Conservation (phyloP, 768 basidiomycete genomes). For the Russula sp. region DNA sequence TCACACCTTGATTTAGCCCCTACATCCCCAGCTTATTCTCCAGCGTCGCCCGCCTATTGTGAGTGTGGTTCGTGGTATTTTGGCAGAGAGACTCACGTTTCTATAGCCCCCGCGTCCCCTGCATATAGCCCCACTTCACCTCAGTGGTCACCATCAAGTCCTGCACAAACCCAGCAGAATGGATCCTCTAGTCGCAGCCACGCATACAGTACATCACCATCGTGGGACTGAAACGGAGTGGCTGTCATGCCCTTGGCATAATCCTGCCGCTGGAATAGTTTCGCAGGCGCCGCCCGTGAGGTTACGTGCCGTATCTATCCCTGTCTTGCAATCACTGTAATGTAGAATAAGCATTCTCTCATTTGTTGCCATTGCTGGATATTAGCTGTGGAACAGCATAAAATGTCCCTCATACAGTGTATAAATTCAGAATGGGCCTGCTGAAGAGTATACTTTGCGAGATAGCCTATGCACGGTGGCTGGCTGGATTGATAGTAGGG, state of each 20-base stretch:
- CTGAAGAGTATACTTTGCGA: too few relatives aligned
- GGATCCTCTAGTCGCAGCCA: slow-evolving; percentile 35
- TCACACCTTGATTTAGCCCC: slow-evolving; percentile 48
- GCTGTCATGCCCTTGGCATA: background rate
- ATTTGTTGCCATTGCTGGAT: background rate
- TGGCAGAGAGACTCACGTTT: slow-evolving; percentile 13
- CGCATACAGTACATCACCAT: slow-evolving; percentile 46
- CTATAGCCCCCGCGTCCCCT: slow-evolving; percentile 72
- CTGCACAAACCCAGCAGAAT: slow-evolving; percentile 45
- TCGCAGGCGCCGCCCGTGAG: background rate
- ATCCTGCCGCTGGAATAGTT: slow-evolving; percentile 4
- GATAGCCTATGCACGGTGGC: too few relatives aligned
- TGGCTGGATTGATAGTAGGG: too few relatives aligned
- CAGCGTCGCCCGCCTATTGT: slow-evolving; percentile 83
- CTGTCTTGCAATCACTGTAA: slow-evolving; percentile 20
- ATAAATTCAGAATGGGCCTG: too few relatives aligned
- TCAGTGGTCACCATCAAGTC: slow-evolving; percentile 77
- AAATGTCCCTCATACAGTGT: background rate
- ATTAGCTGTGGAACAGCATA: background rate
- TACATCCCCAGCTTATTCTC: slow-evolving; percentile 83
- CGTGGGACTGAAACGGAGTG: slow-evolving; percentile 38
- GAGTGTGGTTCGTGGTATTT: slow-evolving; percentile 30
- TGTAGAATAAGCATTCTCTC: slow-evolving; percentile 21
- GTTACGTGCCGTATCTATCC: slow-evolving; percentile 14
- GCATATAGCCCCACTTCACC: slow-evolving; percentile 84